These are phyloP conservation scores for Parasitella parasitica DNA, from an alignment of 371 early-diverging fungal species.

Conservation along the genomic window DNA sequence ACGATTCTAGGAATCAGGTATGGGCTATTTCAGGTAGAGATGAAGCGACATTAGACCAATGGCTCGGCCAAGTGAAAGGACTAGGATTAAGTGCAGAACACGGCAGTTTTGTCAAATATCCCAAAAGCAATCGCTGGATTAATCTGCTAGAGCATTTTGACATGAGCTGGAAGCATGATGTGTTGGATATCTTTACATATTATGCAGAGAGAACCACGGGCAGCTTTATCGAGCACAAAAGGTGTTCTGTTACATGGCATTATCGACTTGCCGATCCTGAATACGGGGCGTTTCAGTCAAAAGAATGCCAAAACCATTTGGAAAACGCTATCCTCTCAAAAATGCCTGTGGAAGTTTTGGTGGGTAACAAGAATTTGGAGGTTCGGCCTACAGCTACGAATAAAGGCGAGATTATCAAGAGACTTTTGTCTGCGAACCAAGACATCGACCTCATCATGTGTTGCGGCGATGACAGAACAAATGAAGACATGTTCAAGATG, in stretches of 20 bases:
- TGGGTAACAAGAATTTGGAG: conserved; percentile 96
- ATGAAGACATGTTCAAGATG: conserved; percentile 91
- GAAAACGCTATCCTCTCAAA: conserved; percentile 86
- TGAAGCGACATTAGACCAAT: conserved; percentile 75
- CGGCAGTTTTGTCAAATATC: conserved; percentile 66
- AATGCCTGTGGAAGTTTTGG: conserved; percentile 89
- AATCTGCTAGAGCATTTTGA: conserved; percentile 81
- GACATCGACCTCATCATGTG: conserved; percentile 84
- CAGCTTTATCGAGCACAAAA: conserved; percentile 83
- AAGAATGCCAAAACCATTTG: conserved; percentile 90
- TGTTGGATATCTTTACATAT: conserved; percentile 82
- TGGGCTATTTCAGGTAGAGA: conserved; percentile 95
- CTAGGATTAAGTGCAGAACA: conserved; percentile 84
- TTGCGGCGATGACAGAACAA: conserved; percentile 93
- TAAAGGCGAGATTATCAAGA: conserved; percentile 94
- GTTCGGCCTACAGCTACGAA: conserved; percentile 80
- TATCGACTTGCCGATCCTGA: conserved; percentile 88
- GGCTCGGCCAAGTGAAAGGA: conserved; percentile 78
- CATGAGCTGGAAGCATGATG: conserved; percentile 86
- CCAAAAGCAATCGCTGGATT: conserved; percentile 63
- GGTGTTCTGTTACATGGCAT: conserved; percentile 87
- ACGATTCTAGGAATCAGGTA: conserved; percentile 83
- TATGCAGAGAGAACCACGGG: conserved; percentile 91
- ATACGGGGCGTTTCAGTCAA: conserved; percentile 83
- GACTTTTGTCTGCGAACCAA: conserved; percentile 59